Base-by-base conservation (phyloP, 1,284 basidiomycete genomes). In the Rhodofomes roseus region DNA sequence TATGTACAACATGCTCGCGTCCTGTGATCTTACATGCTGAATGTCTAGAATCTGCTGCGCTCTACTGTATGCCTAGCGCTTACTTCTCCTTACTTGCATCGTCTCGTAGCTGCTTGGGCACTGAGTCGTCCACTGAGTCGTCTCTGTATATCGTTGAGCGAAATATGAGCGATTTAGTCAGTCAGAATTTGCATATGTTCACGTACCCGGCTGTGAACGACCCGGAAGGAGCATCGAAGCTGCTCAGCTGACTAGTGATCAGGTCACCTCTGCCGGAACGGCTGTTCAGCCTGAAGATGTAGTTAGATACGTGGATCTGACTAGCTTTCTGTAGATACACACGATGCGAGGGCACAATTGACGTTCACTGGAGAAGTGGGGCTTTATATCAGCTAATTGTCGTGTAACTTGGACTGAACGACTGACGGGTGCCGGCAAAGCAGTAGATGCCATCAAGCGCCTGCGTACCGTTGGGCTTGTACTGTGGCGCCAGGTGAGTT, bases 381-480 rank as follows among this genome's bases (percentile, higher is more conserved):
- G 2, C 20, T 51, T 16, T 8, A 20, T 22, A 12, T 51, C 29
- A 44, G n/a, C n/a, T n/a, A n/a, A n/a, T n/a, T 44, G 31, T 9
- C 25, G 4, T 31, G 6, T 3, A 14, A 31, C 12, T 27, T 6
- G n/a, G 31, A 9, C 4, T 51, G 6, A 5, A 36, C 11, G 31
- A 51, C 53, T 41, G 12, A 56, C 54, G 22, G 9, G 41, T 56
- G 31, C 54, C 54, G 3, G 41, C 54, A 31, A 56, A 56, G 43
- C 54, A 55, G 41, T 55, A 55, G 22, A 55, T 20, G 1, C 54
- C 54, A 29, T 56, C 54, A 2, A 56, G 25, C 2, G 54, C 54
- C 18, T 56, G 54, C 5, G 54, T 56, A 3, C 54, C 54, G 27
- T 46, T 46, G 1, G 54, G 54, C 22, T 46, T 56, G 54, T 56